A percentile compares a stretch with the other conserved stretches of the same genome.
Evolutionary conservation across 345 rosid species (phyloP).

Genomic region (Iberis pinnata): DNA sequence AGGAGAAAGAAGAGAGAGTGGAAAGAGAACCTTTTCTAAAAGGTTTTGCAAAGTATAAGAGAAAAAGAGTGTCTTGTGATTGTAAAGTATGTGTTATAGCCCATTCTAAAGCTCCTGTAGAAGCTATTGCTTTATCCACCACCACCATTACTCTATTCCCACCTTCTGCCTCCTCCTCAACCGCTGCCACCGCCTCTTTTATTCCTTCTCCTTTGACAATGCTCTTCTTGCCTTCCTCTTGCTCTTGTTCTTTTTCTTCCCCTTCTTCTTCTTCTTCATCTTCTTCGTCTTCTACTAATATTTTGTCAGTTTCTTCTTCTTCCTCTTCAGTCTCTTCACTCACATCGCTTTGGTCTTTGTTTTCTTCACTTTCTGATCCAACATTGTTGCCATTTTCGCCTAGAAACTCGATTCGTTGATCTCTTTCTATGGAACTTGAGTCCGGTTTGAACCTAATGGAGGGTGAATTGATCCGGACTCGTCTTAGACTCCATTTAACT

Average conservation of each 20-base stretch:
- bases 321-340: conserved; percentile 19
- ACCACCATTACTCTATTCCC: conserved; percentile 85
- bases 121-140: conserved; percentile 60
- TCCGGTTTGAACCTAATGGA: conserved; percentile 37
- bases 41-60: conserved; percentile 46
- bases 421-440: conserved; percentile 33
- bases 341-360: not conserved
- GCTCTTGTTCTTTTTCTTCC: too few relatives aligned
- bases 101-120: conserved; percentile 85
- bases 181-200: conserved; percentile 13
- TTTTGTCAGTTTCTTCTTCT: too few relatives aligned
- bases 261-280: too few relatives aligned
- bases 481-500: conserved; percentile 38
- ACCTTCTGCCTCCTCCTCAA: not conserved
- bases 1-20: not conserved
- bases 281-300: too few relatives aligned
- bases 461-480: conserved; percentile 39
- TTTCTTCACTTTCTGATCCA: conserved; percentile 21
- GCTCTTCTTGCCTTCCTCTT: conserved; percentile 21
- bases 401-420: conserved; percentile 47
- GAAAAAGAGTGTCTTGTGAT: conserved; percentile 50
- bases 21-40: conserved; percentile 38
- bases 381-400: conserved; percentile 24
- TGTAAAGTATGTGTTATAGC: conserved; percentile 66
- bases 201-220: conserved; percentile 13